Evolutionary conservation across 441 rosid species (phyloP).

Genomic region (Breynia disticha): DNA sequence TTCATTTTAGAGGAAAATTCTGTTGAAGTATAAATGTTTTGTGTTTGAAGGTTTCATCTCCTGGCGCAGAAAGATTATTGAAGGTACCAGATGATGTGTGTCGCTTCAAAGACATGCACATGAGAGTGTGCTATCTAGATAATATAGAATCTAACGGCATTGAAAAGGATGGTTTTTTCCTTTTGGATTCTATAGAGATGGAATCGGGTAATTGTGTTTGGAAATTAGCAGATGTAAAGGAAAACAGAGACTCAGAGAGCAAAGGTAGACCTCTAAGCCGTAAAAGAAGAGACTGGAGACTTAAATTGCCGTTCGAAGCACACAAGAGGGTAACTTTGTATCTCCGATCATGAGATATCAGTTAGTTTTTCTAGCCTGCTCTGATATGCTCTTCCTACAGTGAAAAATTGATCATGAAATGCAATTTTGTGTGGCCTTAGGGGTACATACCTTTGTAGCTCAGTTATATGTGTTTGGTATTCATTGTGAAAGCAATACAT

Average conservation of each 20-base stretch:
- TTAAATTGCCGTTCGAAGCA: conserved; percentile 39
- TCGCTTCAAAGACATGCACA: conserved; percentile 66
- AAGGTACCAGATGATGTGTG: conserved; percentile 65
- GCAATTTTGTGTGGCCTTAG: too few relatives aligned
- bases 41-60: conserved; percentile 64
- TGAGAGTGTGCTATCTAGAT: conserved; percentile 56
- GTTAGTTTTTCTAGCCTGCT: neutral
- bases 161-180: conserved; percentile 50
- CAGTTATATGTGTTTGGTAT: too few relatives aligned
- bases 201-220: conserved; percentile 61
- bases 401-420: neutral
- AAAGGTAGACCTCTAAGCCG: conserved; percentile 79
- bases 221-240: conserved; percentile 82
- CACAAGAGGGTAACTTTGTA: conserved; percentile 52
- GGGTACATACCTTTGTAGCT: too few relatives aligned
- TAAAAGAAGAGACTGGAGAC: conserved; percentile 74
- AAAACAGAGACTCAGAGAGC: conserved; percentile 64
- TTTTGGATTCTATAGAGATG: conserved; percentile 46
- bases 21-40: too few relatives aligned
- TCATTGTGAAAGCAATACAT: too few relatives aligned
- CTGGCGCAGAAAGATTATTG: conserved; percentile 82
- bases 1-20: too few relatives aligned
- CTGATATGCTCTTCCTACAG: neutral
- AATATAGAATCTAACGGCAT: conserved; percentile 24
- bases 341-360: conserved; percentile 35